These are phyloP conservation scores for Fusarium sp. DNA, from an alignment of 2,329 filamentous ascomycete species.

Conservation along the genomic window DNA sequence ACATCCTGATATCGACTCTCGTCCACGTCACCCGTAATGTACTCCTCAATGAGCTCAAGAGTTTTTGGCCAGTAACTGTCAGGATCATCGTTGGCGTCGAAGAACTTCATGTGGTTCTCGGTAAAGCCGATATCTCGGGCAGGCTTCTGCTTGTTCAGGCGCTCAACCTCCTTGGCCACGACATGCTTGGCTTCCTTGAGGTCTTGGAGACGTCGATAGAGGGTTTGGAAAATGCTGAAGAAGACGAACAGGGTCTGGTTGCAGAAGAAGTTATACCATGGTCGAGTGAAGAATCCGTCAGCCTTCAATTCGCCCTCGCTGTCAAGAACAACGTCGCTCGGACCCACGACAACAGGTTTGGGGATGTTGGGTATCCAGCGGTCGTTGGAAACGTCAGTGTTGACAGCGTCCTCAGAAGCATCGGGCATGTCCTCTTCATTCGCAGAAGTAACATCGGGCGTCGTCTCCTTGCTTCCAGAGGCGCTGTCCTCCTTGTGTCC, in stretches of 20 bases:
- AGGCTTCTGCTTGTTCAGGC: conserved; percentile 80
- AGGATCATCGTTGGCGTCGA: conserved; percentile 68
- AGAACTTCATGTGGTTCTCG: conserved; percentile 82
- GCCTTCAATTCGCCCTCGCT: conserved; percentile 74
- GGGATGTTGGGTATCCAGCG: conserved; percentile 73
- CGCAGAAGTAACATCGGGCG: conserved; percentile 82
- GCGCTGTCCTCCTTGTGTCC: conserved; percentile 83
- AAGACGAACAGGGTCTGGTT: conserved; percentile 95
- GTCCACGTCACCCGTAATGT: conserved; percentile 84
- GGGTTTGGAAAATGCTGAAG: conserved; percentile 90
- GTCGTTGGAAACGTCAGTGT: conserved; percentile 72
- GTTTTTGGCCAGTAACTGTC: conserved; percentile 88
- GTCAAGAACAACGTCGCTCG: conserved; percentile 66
- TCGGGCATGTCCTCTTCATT: conserved; percentile 81
- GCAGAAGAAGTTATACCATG: conserved; percentile 88
- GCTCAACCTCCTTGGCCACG: conserved; percentile 78
- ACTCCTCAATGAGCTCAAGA: conserved; percentile 86
- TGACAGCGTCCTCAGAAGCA: conserved; percentile 64
- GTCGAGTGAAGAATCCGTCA: conserved; percentile 84
- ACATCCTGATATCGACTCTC: conserved; percentile 88
- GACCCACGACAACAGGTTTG: conserved; percentile 62
- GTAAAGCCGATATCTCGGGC: conserved; percentile 86
- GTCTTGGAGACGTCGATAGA: conserved; percentile 85
- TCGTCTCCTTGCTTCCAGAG: conserved; percentile 88
- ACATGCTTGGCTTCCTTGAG: conserved; percentile 83